These are phyloP conservation scores for Acanthamoeba royreba DNA, from an alignment of 208 protist species.

Conservation along the genomic window DNA sequence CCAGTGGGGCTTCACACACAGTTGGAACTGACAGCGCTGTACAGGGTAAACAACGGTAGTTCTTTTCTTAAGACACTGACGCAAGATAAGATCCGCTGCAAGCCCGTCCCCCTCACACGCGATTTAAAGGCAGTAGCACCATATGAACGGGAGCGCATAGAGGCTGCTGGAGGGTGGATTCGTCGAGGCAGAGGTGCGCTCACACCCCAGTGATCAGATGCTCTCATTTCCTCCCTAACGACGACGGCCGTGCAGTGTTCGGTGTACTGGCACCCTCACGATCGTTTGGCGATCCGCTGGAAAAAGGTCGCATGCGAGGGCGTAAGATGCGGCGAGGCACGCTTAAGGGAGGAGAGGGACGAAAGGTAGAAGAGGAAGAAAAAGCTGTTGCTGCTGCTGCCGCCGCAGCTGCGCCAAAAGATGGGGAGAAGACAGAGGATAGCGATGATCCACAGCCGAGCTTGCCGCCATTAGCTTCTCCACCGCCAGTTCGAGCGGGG, in stretches of 20 bases:
- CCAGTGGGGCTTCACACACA: background rate
- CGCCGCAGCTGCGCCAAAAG: background rate
- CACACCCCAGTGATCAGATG: background rate
- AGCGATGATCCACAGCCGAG: too few species aligned
- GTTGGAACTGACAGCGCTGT: background rate
- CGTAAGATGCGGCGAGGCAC: background rate
- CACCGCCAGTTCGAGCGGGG: too few species aligned
- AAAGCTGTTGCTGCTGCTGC: background rate
- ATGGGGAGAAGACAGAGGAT: background rate
- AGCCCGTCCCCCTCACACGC: background rate
- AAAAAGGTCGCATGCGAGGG: background rate
- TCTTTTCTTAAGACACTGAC: slow-evolving; percentile 12
- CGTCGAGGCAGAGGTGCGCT: background rate
- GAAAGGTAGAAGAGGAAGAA: background rate
- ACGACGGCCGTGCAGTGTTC: background rate
- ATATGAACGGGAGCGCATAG: background rate
- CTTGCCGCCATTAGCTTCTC: too few species aligned
- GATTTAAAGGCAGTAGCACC: background rate
- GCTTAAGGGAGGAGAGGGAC: background rate
- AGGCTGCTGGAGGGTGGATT: background rate
- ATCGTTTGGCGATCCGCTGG: background rate
- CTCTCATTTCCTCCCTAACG: background rate
- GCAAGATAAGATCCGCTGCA: background rate
- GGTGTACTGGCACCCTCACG: background rate
- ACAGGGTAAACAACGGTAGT: background rate